phyloP scores from a whole-genome alignment of 176 grass and related monocot genomes.

The Carex pumila region DNA sequence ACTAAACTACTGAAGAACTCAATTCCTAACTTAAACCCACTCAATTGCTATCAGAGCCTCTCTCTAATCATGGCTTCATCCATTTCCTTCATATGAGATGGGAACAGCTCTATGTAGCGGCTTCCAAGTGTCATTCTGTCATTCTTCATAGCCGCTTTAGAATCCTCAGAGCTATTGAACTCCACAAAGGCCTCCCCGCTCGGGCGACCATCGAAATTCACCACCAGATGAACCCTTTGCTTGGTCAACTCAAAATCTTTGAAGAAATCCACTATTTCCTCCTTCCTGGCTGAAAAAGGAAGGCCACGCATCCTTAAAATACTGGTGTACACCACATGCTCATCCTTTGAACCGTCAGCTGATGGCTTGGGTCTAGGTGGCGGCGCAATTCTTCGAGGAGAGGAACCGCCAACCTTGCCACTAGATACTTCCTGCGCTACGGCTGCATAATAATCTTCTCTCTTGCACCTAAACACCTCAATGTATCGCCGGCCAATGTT shows the following conservation, averaged over 20 bases:
- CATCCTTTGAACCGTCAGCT: not conserved
- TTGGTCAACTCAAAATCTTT: slow-evolving; percentile 22
- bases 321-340: slow-evolving; percentile 13
- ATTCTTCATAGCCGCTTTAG: slow-evolving; percentile 35
- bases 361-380: slow-evolving; percentile 11
- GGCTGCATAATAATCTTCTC: slow-evolving; percentile 36
- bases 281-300: slow-evolving; percentile 30
- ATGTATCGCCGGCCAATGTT: slow-evolving; percentile 42
- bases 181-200: slow-evolving; percentile 40
- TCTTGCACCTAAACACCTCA: slow-evolving; percentile 37
- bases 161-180: slow-evolving; percentile 22
- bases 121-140: slow-evolving; percentile 42
- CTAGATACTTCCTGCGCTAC: slow-evolving; percentile 31
- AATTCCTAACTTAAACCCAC: not conserved
- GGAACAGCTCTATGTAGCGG: slow-evolving; percentile 39
- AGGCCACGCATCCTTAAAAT: slow-evolving; percentile 35
- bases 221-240: slow-evolving; percentile 18
- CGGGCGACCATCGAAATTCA: slow-evolving; percentile 24
- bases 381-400: slow-evolving; percentile 13
- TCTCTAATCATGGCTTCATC: slow-evolving; percentile 15
- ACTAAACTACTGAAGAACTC: not conserved
- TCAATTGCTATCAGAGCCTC: not conserved
- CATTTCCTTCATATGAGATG: slow-evolving; percentile 15
- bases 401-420: not conserved
- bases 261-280: slow-evolving; percentile 36